Conservation (phyloP, 169 alveolate genomes). For the Plasmodium knowlesi region DNA sequence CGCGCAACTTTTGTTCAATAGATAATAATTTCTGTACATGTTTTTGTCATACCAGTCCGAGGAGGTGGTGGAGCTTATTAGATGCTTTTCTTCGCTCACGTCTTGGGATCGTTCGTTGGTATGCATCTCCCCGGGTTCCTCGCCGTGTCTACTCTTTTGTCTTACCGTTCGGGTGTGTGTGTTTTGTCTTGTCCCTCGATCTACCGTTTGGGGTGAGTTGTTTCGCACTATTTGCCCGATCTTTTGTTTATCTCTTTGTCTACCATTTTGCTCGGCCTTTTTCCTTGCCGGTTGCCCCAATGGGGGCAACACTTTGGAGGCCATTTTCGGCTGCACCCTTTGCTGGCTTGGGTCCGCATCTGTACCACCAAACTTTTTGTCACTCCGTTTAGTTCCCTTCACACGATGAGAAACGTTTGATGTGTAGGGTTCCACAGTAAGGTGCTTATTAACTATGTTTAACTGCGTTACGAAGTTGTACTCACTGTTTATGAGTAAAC, state of each 20-base stretch:
- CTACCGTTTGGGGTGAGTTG: background rate
- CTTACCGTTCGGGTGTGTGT: background rate
- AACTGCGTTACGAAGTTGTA: slow-evolving; percentile 3
- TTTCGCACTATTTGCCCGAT: background rate
- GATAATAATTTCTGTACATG: slow-evolving; percentile 27
- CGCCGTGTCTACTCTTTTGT: background rate
- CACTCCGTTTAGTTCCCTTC: slow-evolving; percentile 17
- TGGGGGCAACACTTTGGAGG: background rate
- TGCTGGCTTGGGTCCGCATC: background rate
- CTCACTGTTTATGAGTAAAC: background rate
- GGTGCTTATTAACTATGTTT: slow-evolving; percentile 13
- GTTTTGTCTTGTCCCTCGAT: background rate
- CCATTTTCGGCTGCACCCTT: slow-evolving; percentile 1
- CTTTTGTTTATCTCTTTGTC: background rate
- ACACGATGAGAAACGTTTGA: slow-evolving; percentile 3
- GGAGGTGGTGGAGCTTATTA: background rate
- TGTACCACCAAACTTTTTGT: background rate
- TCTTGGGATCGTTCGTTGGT: background rate
- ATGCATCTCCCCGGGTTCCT: background rate
- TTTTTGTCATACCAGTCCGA: slow-evolving; percentile 25
- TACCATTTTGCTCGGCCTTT: background rate
- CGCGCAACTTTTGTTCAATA: slow-evolving; percentile 38
- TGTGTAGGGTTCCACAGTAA: background rate
- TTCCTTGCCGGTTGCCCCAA: background rate
- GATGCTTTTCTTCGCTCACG: background rate